These are phyloP conservation scores for Ottelia alismoides DNA, from an alignment of 106 monocot genomes.

Conservation along the genomic window DNA sequence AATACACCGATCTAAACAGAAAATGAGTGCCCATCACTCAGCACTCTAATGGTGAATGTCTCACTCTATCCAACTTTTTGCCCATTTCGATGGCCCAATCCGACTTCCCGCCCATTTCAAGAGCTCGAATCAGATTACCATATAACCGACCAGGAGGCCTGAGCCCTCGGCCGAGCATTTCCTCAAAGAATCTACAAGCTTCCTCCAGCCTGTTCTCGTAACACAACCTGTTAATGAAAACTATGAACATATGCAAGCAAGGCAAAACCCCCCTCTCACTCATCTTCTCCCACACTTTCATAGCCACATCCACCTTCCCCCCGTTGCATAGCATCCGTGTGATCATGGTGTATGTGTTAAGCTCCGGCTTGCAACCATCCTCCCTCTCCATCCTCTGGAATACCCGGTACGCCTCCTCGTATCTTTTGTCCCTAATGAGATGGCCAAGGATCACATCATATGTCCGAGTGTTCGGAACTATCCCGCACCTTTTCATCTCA, in stretches of 20 bases:
- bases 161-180: conserved; percentile 71
- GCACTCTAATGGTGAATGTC: conserved; percentile 19
- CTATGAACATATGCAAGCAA: too few species aligned
- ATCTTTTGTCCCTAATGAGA: conserved; percentile 33
- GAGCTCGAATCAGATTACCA: conserved; percentile 48
- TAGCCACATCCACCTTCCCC: too few species aligned
- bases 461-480: conserved; percentile 57
- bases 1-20: too few species aligned
- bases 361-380: conserved; percentile 38
- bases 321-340: too few species aligned
- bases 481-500: conserved; percentile 38
- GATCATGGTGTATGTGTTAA: conserved; percentile 75
- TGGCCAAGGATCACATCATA: conserved; percentile 67
- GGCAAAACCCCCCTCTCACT: conserved; percentile 49
- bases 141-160: conserved; percentile 58
- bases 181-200: conserved; percentile 58
- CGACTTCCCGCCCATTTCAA: conserved; percentile 41
- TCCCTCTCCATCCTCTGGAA: conserved; percentile 34
- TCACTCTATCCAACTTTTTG: conserved; percentile 45
- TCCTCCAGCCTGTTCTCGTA: conserved; percentile 57
- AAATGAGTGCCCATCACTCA: too few species aligned
- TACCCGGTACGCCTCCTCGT: conserved; percentile 47
- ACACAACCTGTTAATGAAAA: conserved; percentile 55
- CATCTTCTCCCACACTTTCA: too few species aligned
- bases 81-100: too few species aligned